Conservation (phyloP, 2,329 filamentous ascomycete species). For the Fusarium zealandicum region DNA sequence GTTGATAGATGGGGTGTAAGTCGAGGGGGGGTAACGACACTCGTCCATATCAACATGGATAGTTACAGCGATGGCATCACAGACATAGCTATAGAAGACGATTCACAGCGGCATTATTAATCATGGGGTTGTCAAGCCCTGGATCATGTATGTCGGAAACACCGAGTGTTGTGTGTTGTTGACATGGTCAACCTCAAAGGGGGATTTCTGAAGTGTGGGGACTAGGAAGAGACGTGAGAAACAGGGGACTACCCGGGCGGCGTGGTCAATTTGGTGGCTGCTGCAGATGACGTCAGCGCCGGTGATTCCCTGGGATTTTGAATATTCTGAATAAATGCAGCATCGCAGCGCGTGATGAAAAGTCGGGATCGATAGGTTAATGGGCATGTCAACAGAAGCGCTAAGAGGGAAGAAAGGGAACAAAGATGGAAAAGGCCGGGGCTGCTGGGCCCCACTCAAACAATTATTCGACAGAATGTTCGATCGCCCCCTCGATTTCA, state of each 20-base stretch:
- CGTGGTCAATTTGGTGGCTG: background rate
- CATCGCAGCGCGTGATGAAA: constrained; percentile 21
- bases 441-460: constrained; percentile 8
- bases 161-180: too few species aligned
- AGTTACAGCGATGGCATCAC: constrained; percentile 6
- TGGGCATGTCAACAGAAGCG: background rate
- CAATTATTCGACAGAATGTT: constrained; percentile 19
- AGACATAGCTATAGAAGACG: background rate
- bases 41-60: background rate
- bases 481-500: constrained; percentile 25
- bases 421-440: background rate
- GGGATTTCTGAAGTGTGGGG: too few species aligned
- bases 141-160: background rate
- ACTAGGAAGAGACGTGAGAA: too few species aligned
- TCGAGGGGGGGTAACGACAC: constrained; percentile 2
- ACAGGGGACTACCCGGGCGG: background rate
- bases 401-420: background rate
- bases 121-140: background rate
- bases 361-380: constrained; percentile 7
- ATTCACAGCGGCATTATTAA: background rate
- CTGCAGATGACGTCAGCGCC: constrained; percentile 22
- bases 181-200: too few species aligned
- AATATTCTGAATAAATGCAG: constrained; percentile 11
- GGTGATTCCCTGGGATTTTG: background rate
- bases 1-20: constrained; percentile 4